A percentile compares a stretch with the other conserved stretches of the same genome.
Conservation (phyloP, 768 basidiomycete genomes). For the Boletus bicolor region DNA sequence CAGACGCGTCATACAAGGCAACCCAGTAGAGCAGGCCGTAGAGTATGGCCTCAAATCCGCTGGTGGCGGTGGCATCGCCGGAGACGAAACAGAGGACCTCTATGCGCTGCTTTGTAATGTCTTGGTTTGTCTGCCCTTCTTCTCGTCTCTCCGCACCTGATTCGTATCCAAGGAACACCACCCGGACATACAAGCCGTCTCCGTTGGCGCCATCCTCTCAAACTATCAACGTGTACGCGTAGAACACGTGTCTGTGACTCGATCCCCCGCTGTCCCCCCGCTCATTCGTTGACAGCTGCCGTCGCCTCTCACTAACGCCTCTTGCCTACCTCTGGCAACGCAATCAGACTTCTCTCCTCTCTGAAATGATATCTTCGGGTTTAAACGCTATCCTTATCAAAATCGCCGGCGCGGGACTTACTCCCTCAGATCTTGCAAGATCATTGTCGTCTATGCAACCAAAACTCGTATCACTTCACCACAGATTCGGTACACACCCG, state of each 20-base stretch:
- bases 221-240: conserved; percentile 96
- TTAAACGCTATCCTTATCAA: conserved; percentile 89
- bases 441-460: conserved; percentile 70
- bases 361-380: conserved; percentile 79
- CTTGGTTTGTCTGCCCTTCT: conserved; percentile 53
- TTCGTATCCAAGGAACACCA: conserved; percentile 51
- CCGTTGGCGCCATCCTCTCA: conserved; percentile 95
- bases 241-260: conserved; percentile 82
- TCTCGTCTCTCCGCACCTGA: neutral
- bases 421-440: conserved; percentile 72
- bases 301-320: conserved; percentile 72
- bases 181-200: conserved; percentile 81
- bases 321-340: conserved; percentile 94
- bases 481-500: conserved; percentile 82
- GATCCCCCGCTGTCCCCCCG: neutral
- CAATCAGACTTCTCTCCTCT: conserved; percentile 78
- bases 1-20: conserved; percentile 75
- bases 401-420: conserved; percentile 91
- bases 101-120: conserved; percentile 67
- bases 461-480: conserved; percentile 69
- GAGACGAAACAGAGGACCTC: conserved; percentile 97
- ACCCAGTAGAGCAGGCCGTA: conserved; percentile 71
- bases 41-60: conserved; percentile 78
- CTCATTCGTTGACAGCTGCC: conserved; percentile 52
- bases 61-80: conserved; percentile 51